Base-by-base conservation (phyloP, 441 rosid species). In the Populus hybrid region DNA sequence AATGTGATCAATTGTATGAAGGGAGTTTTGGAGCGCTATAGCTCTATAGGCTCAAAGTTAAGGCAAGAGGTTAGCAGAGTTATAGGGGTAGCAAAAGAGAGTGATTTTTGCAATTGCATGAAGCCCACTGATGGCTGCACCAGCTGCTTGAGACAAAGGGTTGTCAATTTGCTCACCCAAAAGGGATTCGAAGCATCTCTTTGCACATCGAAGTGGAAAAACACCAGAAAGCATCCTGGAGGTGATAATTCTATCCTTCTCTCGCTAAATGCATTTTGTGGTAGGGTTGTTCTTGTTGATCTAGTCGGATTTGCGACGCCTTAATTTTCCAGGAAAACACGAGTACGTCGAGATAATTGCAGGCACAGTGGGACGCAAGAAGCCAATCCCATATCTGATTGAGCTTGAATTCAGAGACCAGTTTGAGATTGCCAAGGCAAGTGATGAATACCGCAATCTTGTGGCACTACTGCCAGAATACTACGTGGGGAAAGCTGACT, bases 361-460 rank as follows among this genome's bases (percentile, higher is more conserved):
- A 9, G 79, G 46, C 76, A 78, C 88, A 2, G 40, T 66, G 2
- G 86, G 82, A 21, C 70, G 80, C n/a, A 84, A 84, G 85, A 85
- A 86, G 87, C 84, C 79, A 76, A 40, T 81, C 53, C 74, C 85
- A 12, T 76, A 79, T 21, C 34, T 89, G 24, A 75, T 89, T 14
- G 91, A 87, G 66, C 74, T 89, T 79, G 87, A 86, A 32, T 85
- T 89, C 69, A 81, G 78, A 53, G 88, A 83, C 34, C 91, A 89
- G 64, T 89, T 89, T 65, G 83, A 83, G 83, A 86, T 89, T 1
- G 88, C 88, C 0, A 87, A 85, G 70, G 87, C 87, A 2, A 77
- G 87, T 34, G 80, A 85, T 2, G 85, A 83, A 73, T 87, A 89
- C 84, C 71, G 14, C 12, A 80, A 75, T n/a, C 82, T 87, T 2